Evolutionary conservation across 176 grass and related monocot species (phyloP).

Genomic region (Ananas comosus): DNA sequence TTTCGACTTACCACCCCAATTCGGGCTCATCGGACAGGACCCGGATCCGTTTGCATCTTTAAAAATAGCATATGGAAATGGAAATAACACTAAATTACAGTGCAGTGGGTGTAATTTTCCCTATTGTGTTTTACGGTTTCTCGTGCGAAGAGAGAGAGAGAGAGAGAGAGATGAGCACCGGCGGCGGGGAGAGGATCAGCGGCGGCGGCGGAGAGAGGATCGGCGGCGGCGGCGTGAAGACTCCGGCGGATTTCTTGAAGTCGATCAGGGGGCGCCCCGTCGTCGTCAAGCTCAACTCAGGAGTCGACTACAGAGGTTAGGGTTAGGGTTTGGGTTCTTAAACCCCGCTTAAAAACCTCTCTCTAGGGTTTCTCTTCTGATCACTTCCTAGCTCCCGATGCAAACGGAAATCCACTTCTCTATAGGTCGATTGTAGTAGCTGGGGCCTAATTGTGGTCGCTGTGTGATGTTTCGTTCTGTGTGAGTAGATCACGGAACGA

Average conservation of each 20-base stretch:
- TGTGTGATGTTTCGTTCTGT: not conserved
- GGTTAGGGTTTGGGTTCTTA: not conserved
- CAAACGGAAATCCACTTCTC: not conserved
- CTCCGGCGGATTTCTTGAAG: slow-evolving; percentile 90
- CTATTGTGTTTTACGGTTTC: not conserved
- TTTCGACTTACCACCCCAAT: no score
- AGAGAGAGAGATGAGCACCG: slow-evolving; percentile 44
- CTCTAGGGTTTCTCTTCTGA: not conserved
- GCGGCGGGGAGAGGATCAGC: slow-evolving; percentile 36
- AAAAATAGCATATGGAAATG: no score
- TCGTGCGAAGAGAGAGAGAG: not conserved
- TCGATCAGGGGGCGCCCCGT: slow-evolving; percentile 88
- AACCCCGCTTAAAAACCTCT: not conserved
- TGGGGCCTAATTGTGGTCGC: not conserved
- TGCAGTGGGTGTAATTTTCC: no score
- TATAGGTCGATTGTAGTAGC: not conserved
- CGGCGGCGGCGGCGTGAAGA: slow-evolving; percentile 50
- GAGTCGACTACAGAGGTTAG: slow-evolving; percentile 89
- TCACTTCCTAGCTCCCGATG: not conserved
- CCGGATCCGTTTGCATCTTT: no score
- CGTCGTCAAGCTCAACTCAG: slow-evolving; percentile 93
- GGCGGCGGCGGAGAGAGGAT: slow-evolving; percentile 37
- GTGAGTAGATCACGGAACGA: not conserved
- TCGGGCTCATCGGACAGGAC: no score
- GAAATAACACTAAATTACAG: no score